phyloP scores from a whole-genome alignment of 176 grass and related monocot genomes.

The Carex pumila region DNA sequence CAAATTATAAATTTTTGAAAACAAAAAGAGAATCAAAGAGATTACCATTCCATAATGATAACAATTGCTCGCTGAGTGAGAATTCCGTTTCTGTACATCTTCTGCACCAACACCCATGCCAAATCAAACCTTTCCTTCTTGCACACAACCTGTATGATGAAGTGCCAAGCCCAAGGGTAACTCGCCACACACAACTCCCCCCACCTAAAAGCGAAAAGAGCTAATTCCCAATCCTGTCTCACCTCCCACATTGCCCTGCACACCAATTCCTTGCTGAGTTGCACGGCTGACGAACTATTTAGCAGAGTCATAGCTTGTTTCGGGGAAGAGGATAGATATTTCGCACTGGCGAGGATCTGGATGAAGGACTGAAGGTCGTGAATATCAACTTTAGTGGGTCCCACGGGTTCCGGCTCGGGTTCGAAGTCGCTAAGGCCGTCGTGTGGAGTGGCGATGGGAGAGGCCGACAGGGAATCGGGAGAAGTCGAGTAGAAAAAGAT shows the following conservation, averaged over 20 bases:
- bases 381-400: neutral
- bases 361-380: conserved; percentile 54
- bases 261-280: conserved; percentile 5
- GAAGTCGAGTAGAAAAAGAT: neutral
- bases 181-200: conserved; percentile 33
- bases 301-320: conserved; percentile 50
- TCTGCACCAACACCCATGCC: conserved; percentile 52
- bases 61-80: conserved; percentile 59
- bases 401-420: conserved; percentile 21
- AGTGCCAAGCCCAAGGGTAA: conserved; percentile 51
- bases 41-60: conserved; percentile 76
- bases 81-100: conserved; percentile 45
- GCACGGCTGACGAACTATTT: conserved; percentile 17
- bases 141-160: conserved; percentile 51
- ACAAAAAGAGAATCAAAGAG: conserved; percentile 6
- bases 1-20: neutral
- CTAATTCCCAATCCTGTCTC: conserved; percentile 46
- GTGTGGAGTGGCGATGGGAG: neutral
- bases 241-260: conserved; percentile 68
- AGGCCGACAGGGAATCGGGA: neutral
- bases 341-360: conserved; percentile 44
- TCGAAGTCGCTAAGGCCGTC: conserved; percentile 61
- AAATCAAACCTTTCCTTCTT: conserved; percentile 62
- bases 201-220: conserved; percentile 43
- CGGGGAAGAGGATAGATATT: conserved; percentile 32